Base-by-base conservation (phyloP, 352 stramenopile species). In the Globisporangium nagaii region DNA sequence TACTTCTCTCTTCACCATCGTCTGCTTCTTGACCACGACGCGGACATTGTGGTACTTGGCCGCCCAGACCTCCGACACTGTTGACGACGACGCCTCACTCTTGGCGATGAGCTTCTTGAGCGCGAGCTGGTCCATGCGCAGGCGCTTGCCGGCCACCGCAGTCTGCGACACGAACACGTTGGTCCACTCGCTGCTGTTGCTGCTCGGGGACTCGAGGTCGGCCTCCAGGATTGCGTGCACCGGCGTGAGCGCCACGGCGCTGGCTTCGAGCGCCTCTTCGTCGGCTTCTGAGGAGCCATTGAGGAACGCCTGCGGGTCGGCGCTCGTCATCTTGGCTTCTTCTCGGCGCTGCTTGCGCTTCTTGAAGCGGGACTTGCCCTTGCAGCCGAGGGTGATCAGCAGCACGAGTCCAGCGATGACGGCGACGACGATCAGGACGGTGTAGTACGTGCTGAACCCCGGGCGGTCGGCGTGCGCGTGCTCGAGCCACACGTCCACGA, bases 11-110 rank as follows among this genome's bases (percentile, higher is more conserved):
- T 15, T 35, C 22, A 24, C 65, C 0, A 64, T 58, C 19, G 73
- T 30, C n/a, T 58, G 45, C 65, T 86, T 86, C 63, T 86, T 86
- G 53, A 86, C 75, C 0, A 66, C 71, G 11, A 86, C 73, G 9
- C 53, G 54, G 11, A 52, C 20, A 25, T 61, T 44, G 42, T 76
- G 70, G 58, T 83, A 86, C 52, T 51, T 59, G 41, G 52, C 52
- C 12, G 43, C n/a, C 30, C 34, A 59, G 52, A 52, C 27, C 34
- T 59, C 52, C 1, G 22, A 36, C 22, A 15, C 25, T 6, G n/a
- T 42, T 17, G n/a, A 19, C 41, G n/a, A 19, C 41, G 45, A 24
- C 31, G 68, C 71, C 4, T 66, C 71, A 1, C 75, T 70, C 17
- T 63, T 53, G 0, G 72, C 65, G 1, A 90, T 53, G 1, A 76